Conservation (phyloP, 805 yeast species). For the Blastobotrys chiropterorum region DNA sequence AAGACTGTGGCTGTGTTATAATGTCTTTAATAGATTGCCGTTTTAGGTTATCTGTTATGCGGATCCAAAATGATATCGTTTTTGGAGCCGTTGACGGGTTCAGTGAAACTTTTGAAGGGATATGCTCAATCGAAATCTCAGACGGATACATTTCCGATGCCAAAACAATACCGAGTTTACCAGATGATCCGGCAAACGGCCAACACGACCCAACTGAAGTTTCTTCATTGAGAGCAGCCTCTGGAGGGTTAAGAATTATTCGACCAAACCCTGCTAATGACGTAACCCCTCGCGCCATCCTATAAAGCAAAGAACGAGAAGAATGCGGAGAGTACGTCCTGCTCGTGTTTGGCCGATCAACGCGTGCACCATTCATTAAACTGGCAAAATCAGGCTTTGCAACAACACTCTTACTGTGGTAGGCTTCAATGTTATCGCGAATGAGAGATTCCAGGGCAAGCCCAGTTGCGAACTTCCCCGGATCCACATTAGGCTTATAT, state of each 20-base stretch:
- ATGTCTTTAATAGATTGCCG: background rate
- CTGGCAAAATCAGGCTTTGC: conserved; percentile 18
- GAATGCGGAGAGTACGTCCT: conserved; percentile 17
- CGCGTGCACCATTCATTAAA: conserved; percentile 22
- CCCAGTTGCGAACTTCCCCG: background rate
- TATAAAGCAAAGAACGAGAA: conserved; percentile 9
- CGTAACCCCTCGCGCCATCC: conserved; percentile 7
- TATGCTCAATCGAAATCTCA: conserved; percentile 25
- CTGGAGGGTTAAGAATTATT: conserved; percentile 12
- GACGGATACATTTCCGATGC: conserved; percentile 20
- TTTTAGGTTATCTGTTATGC: conserved; percentile 16
- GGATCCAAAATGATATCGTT: conserved; percentile 25
- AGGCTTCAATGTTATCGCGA: background rate
- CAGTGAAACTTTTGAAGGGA: conserved; percentile 17
- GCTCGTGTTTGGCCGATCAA: conserved; percentile 21
- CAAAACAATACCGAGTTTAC: conserved; percentile 24
- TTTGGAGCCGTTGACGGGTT: conserved; percentile 27
- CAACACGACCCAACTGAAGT: conserved; percentile 28
- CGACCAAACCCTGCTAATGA: conserved; percentile 17
- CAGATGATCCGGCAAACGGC: conserved; percentile 29
- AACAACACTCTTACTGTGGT: background rate
- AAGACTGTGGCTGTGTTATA: background rate
- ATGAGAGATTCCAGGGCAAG: conserved; percentile 3
- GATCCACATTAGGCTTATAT: background rate
- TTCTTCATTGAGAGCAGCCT: conserved; percentile 18